A percentile compares a stretch with the other conserved stretches of the same genome.
These are phyloP conservation scores for Pyrenochaeta sp. DNA, from an alignment of 2,329 filamentous ascomycete species.

Conservation along the genomic window DNA sequence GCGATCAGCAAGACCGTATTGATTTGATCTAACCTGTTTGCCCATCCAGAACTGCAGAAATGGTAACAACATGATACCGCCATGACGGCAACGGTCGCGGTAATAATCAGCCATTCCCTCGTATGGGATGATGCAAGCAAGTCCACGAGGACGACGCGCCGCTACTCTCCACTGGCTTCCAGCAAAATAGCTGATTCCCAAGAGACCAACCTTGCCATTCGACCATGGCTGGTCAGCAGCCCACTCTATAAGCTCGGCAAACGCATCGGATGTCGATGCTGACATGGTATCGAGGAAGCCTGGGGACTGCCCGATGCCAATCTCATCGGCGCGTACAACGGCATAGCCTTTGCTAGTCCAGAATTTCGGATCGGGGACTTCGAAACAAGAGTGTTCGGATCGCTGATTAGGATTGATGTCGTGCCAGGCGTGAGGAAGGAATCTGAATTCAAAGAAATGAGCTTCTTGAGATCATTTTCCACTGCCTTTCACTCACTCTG, in stretches of 20 bases:
- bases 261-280: conserved; percentile 57
- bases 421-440: no score
- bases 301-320: background rate
- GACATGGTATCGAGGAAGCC: conserved; percentile 14
- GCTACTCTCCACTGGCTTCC: conserved; percentile 62
- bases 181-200: conserved; percentile 60
- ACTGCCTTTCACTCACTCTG: no score
- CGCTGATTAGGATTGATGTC: no score
- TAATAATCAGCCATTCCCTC: conserved; percentile 64
- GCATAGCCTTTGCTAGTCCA: background rate
- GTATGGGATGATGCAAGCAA: conserved; percentile 61
- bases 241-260: conserved; percentile 60
- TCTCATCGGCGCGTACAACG: no score
- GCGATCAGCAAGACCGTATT: no score
- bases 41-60: no score
- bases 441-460: no score
- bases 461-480: no score
- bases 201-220: conserved; percentile 56
- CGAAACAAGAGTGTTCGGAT: no score
- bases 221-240: conserved; percentile 57
- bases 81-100: conserved; percentile 47
- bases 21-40: no score
- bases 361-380: background rate
- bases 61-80: no score
- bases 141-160: conserved; percentile 57